phyloP scores from a whole-genome alignment of 176 grass and related monocot species.

The Cenchrus americanus region DNA sequence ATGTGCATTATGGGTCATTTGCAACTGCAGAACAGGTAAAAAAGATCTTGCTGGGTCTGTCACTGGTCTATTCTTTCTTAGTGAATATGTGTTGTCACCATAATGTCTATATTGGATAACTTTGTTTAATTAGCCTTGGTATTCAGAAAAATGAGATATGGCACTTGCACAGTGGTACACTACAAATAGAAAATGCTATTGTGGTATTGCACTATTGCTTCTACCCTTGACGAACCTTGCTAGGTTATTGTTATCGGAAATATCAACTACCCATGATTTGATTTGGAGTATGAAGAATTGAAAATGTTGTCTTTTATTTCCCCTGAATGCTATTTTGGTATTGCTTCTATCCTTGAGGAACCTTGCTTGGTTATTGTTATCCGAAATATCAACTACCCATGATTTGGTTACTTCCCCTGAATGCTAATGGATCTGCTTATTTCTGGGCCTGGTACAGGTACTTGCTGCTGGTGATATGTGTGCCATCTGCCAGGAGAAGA shows the following conservation, averaged over 20 bases:
- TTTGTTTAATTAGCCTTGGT: neutral
- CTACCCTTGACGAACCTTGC: neutral
- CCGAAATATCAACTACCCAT: too few relatives aligned
- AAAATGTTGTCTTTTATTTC: neutral
- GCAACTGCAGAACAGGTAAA: conserved; percentile 96
- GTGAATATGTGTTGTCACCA: neutral
- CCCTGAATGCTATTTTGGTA: too few relatives aligned
- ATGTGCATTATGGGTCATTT: conserved; percentile 95
- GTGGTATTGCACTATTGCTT: neutral
- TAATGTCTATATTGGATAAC: neutral
- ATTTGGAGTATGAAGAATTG: neutral
- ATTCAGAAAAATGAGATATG: neutral
- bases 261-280: conserved; percentile 7
- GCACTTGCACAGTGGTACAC: conserved; percentile 7
- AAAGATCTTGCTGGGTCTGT: conserved; percentile 14
- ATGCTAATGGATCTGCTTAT: neutral
- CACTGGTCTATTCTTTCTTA: neutral
- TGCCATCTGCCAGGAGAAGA: conserved; percentile 96
- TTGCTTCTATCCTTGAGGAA: too few relatives aligned
- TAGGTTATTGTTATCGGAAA: conserved; percentile 20
- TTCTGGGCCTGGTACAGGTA: conserved; percentile 60
- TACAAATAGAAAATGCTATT: neutral
- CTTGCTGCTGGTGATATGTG: conserved; percentile 86
- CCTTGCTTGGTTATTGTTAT: too few relatives aligned
- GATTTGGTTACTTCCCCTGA: neutral